Conservation (phyloP, 805 yeast species). For the Candida orba region DNA sequence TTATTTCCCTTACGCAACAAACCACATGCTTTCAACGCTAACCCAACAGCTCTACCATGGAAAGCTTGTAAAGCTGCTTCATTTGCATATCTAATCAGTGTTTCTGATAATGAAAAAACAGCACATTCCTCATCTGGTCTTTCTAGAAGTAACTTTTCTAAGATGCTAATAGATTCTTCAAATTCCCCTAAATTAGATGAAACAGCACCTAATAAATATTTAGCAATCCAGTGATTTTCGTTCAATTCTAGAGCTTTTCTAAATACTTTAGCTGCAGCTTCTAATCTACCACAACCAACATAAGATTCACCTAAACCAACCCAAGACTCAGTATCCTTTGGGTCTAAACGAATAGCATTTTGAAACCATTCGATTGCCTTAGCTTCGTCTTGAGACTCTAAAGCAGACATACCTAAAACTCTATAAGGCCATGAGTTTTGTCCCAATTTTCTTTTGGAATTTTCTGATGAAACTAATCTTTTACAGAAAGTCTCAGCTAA, state of each 20-base stretch:
- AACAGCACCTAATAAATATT: constrained; percentile 61
- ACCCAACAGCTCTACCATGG: constrained; percentile 54
- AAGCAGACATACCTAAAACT: constrained; percentile 70
- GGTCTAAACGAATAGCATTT: constrained; percentile 63
- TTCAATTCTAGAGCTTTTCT: constrained; percentile 51
- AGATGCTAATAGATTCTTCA: constrained; percentile 46
- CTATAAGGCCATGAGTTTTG: constrained; percentile 78
- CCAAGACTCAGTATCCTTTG: constrained; percentile 77
- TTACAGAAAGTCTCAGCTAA: constrained; percentile 69
- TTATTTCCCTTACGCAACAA: constrained; percentile 33
- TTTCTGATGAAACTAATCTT: constrained; percentile 57
- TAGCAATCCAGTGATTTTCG: constrained; percentile 51
- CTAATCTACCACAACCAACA: constrained; percentile 71
- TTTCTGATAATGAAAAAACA: constrained; percentile 47
- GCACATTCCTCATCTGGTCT: constrained; percentile 45
- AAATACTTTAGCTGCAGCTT: constrained; percentile 82
- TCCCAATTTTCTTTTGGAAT: constrained; percentile 43
- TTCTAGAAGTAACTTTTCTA: constrained; percentile 34
- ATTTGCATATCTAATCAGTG: constrained; percentile 47
- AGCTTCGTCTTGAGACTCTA: constrained; percentile 64
- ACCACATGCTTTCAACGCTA: constrained; percentile 40
- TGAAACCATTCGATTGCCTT: constrained; percentile 89
- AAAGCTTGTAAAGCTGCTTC: constrained; percentile 52
- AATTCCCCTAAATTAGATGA: constrained; percentile 59
- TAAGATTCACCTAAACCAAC: constrained; percentile 97